A percentile compares a stretch with the other conserved stretches of the same genome.
phyloP scores from a whole-genome alignment of 2,329 filamentous ascomycete species.

The Metarhizium humberi region DNA sequence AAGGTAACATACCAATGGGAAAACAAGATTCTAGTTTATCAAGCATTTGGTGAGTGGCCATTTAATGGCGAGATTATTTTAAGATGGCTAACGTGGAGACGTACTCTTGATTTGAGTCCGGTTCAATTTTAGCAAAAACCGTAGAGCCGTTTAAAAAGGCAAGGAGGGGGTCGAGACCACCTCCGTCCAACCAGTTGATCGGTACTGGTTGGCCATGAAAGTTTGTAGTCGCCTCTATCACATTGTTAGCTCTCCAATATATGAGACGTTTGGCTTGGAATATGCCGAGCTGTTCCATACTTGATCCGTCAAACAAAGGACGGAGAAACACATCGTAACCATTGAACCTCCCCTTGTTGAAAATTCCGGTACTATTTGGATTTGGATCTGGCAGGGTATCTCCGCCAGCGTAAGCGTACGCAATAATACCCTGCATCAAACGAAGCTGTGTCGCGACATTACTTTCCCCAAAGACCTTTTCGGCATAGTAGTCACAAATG shows the following conservation, averaged over 20 bases:
- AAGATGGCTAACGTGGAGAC: neutral
- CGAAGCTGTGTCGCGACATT: slow-evolving; percentile 15
- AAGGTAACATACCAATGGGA: slow-evolving; percentile 20
- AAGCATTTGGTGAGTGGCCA: neutral
- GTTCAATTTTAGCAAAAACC: slow-evolving; percentile 10
- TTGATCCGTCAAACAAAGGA: slow-evolving; percentile 22
- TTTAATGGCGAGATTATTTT: neutral
- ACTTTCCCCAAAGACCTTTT: slow-evolving; percentile 13
- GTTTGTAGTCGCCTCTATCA: slow-evolving; percentile 16
- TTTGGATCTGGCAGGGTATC: slow-evolving; percentile 8
- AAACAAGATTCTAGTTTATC: slow-evolving; percentile 15
- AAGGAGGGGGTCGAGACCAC: slow-evolving; percentile 15
- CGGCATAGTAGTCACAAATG: slow-evolving; percentile 23
- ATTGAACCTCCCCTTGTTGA: slow-evolving; percentile 16
- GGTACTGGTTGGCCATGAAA: slow-evolving; percentile 15
- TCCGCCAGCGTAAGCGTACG: slow-evolving; percentile 19
- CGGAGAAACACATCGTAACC: slow-evolving; percentile 14
- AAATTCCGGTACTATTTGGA: slow-evolving; percentile 17
- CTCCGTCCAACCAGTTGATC: slow-evolving; percentile 22
- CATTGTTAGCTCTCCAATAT: neutral
- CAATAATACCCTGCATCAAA: slow-evolving; percentile 19
- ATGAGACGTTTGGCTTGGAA: neutral
- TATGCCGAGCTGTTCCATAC: slow-evolving; percentile 5
- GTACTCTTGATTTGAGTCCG: slow-evolving; percentile 20
- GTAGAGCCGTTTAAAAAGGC: slow-evolving; percentile 16